Base-by-base conservation (phyloP, 2,329 filamentous ascomycete species). In the Sarocladium strictum region DNA sequence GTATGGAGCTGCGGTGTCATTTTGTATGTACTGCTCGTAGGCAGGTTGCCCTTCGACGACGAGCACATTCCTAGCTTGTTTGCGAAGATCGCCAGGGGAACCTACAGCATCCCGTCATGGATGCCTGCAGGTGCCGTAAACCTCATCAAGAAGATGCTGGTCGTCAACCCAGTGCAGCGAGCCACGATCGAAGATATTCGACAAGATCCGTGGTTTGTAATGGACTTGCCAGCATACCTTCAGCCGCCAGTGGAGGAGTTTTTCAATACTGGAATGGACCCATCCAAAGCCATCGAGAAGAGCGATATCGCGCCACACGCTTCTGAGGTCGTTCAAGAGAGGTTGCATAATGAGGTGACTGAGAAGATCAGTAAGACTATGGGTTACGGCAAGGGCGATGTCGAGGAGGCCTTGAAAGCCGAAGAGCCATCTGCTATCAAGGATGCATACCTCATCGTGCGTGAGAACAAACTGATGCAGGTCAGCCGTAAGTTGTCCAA, bases 1-100 rank as follows among this genome's bases (percentile, higher is more conserved):
- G 94, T 99, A 2, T 99, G 94, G 94, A 97, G 93, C 70, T 88
- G 92, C 66, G 91, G 91, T 58, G 91, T 96, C 59, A 96, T 96
- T 65, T 79, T 94, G 41, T 94, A 90, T 69, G 89, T 92, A 37
- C 75, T 94, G 60, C 76, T 94, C 29, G 88, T 90, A 26, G 89
- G 89, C 55, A 81, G 89, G 59, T 77, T 99, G 43, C 94, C 94
- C 9, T 99, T 99, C 66, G 94, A 99, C 73, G 94, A 99, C 68
- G 94, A 99, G 64, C 96, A 97, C 67, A 99, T 99, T 60, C 94
- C 94, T 2, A 92, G 91, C 43, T 78, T 99, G 3, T 99, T 99
- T 75, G 93, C 94, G 71, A 99, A 99, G 76, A 99, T 99, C 58
- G 90, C 92, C 19, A 88, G 92, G 56, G 94, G 94, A 41, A 91